A percentile compares a stretch with the other conserved stretches of the same genome.
phyloP scores from a whole-genome alignment of 352 stramenopile genomes.

The Thalassiosira livingstoniorum region DNA sequence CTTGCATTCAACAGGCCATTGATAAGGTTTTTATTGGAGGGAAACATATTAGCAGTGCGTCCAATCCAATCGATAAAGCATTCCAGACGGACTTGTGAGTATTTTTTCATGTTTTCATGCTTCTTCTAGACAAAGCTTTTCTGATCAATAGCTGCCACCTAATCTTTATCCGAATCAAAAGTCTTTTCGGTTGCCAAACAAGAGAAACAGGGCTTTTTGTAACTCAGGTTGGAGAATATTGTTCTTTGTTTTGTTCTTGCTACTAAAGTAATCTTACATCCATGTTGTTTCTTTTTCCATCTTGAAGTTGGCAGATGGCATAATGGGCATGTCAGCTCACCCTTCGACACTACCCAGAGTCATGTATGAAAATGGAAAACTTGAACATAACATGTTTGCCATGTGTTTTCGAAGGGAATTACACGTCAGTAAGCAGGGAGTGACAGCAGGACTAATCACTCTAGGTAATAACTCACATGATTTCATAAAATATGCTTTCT shows the following conservation, averaged over 20 bases:
- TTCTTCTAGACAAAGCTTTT: neutral
- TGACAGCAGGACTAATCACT: slow-evolving; percentile 81
- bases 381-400: slow-evolving; percentile 93
- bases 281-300: slow-evolving; percentile 68
- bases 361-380: slow-evolving; percentile 89
- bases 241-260: neutral
- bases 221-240: slow-evolving; percentile 28
- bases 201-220: slow-evolving; percentile 84
- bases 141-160: too few species aligned
- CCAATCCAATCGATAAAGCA: slow-evolving; percentile 19
- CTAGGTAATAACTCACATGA: too few species aligned
- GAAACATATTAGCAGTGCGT: slow-evolving; percentile 14
- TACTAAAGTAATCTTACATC: neutral
- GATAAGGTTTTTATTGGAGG: slow-evolving; percentile 82
- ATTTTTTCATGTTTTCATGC: neutral
- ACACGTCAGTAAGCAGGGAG: slow-evolving; percentile 55
- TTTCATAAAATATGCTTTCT: too few species aligned
- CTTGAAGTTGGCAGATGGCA: slow-evolving; percentile 88
- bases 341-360: slow-evolving; percentile 91
- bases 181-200: slow-evolving; percentile 90
- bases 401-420: slow-evolving; percentile 90
- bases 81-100: slow-evolving; percentile 33
- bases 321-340: slow-evolving; percentile 93
- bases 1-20: slow-evolving; percentile 62
- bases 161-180: slow-evolving; percentile 46